Evolutionary conservation across 495 filamentous ascomycete genomes (phyloP).

Genomic region (Emericellopsis terricola): DNA sequence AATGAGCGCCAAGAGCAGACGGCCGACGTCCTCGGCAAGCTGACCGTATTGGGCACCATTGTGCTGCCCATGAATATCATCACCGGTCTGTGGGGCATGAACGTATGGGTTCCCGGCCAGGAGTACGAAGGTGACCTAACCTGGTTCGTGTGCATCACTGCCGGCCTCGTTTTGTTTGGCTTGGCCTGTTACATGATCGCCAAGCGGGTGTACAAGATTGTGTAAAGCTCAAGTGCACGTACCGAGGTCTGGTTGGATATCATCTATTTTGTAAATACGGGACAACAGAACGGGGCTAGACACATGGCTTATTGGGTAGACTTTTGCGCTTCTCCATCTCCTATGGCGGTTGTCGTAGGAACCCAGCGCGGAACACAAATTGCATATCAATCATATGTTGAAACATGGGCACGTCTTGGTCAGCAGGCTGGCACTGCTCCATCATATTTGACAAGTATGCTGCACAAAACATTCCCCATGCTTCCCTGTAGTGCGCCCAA

Average conservation of each 20-base stretch:
- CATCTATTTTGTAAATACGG: background rate
- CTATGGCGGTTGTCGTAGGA: too few relatives aligned
- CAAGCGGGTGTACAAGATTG: slow-evolving; percentile 47
- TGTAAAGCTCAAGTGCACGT: too few relatives aligned
- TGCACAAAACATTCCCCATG: too few relatives aligned
- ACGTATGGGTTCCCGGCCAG: slow-evolving; percentile 87
- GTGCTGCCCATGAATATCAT: slow-evolving; percentile 97
- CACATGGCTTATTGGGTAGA: background rate
- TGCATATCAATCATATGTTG: too few relatives aligned
- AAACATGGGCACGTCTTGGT: too few relatives aligned
- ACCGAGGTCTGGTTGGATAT: background rate
- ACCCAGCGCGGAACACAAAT: too few relatives aligned
- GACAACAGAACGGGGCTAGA: too few relatives aligned
- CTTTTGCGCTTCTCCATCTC: background rate
- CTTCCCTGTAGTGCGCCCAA: too few relatives aligned
- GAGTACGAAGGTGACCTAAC: slow-evolving; percentile 33
- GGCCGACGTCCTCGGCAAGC: slow-evolving; percentile 78
- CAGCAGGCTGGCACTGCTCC: too few relatives aligned
- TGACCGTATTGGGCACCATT: slow-evolving; percentile 92
- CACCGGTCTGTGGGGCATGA: slow-evolving; percentile 98
- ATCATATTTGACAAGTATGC: too few relatives aligned
- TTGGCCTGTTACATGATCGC: slow-evolving; percentile 62
- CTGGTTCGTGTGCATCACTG: slow-evolving; percentile 54
- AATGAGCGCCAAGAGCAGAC: slow-evolving; percentile 96
- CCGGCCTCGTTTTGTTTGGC: slow-evolving; percentile 59